Percentiles rank a stretch among this genome's conserved stretches.
Conservation (phyloP, 345 rosid genomes). For the Abelmoschus esculentus region DNA sequence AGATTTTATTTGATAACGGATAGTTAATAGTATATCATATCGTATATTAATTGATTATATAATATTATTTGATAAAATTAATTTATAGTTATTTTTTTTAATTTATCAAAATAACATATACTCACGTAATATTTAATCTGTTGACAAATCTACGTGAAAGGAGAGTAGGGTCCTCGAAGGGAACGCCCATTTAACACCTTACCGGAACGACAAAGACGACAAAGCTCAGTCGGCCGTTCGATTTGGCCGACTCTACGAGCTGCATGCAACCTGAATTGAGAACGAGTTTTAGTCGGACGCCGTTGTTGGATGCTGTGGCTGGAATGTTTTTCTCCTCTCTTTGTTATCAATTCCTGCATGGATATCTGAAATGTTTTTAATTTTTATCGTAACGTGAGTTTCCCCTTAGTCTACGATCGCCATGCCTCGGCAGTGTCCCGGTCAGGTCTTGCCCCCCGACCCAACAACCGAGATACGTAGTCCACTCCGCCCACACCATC, state of each 20-base stretch:
- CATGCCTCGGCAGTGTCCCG: slow-evolving; percentile 4
- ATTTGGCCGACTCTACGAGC: slow-evolving; percentile 6
- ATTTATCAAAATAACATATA: too few relatives aligned
- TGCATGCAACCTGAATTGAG: slow-evolving; percentile 23
- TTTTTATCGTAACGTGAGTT: neutral
- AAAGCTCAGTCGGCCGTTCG: too few relatives aligned
- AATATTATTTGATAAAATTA: too few relatives aligned
- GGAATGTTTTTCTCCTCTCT: slow-evolving; percentile 32
- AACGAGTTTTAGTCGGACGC: slow-evolving; percentile 24
- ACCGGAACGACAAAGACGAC: slow-evolving; percentile 3
- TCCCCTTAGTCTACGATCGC: neutral
- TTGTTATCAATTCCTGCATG: slow-evolving; percentile 27
- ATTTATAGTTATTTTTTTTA: too few relatives aligned
- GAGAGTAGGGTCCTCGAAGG: neutral
- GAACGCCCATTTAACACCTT: slow-evolving; percentile 10
- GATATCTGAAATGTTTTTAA: neutral
- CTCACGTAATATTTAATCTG: neutral
- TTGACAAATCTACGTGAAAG: slow-evolving; percentile 7
- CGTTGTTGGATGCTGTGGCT: slow-evolving; percentile 27
- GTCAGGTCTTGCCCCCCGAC: neutral
- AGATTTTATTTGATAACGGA: too few relatives aligned
- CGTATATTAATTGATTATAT: too few relatives aligned
- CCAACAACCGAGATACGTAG: slow-evolving; percentile 12
- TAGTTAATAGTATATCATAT: too few relatives aligned
- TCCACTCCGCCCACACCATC: slow-evolving; percentile 9